Conservation (phyloP, 176 grass and related monocot species). For the Stipa capillata region DNA sequence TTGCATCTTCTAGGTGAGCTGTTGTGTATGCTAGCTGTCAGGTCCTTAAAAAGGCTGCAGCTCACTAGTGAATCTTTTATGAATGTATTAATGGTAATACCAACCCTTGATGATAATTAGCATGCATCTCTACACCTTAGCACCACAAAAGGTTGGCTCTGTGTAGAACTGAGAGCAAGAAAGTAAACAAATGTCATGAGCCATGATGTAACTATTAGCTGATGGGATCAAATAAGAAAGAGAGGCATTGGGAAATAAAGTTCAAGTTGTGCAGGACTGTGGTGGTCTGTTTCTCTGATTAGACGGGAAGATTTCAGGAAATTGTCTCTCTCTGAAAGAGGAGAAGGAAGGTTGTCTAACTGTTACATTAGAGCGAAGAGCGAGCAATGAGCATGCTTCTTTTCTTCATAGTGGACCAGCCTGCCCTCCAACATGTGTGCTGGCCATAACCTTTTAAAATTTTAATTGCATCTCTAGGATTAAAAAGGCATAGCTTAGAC, state of each 20-base stretch:
- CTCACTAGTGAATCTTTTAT: not conserved
- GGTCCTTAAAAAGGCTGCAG: not conserved
- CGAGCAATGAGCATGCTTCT: not conserved
- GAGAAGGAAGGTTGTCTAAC: not conserved
- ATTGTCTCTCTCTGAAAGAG: not conserved
- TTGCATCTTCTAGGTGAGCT: not conserved
- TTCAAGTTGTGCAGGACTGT: not conserved
- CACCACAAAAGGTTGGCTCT: not conserved
- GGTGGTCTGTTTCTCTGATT: not conserved
- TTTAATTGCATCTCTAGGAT: not conserved
- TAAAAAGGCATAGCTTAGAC: not conserved
- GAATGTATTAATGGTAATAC: not conserved
- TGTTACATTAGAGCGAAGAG: not conserved
- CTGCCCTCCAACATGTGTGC: not conserved
- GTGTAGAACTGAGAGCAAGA: not conserved
- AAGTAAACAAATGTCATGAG: not conserved
- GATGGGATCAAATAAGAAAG: not conserved
- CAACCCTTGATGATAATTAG: not conserved
- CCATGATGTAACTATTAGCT: not conserved
- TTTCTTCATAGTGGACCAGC: not conserved
- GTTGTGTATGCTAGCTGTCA: not conserved
- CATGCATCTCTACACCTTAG: not conserved
- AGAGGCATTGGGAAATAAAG: not conserved
- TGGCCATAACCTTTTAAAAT: not conserved
- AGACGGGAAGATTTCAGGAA: not conserved